These are phyloP conservation scores for Globisporangium irregulare DNA, from an alignment of 352 stramenopile genomes.

Conservation along the genomic window DNA sequence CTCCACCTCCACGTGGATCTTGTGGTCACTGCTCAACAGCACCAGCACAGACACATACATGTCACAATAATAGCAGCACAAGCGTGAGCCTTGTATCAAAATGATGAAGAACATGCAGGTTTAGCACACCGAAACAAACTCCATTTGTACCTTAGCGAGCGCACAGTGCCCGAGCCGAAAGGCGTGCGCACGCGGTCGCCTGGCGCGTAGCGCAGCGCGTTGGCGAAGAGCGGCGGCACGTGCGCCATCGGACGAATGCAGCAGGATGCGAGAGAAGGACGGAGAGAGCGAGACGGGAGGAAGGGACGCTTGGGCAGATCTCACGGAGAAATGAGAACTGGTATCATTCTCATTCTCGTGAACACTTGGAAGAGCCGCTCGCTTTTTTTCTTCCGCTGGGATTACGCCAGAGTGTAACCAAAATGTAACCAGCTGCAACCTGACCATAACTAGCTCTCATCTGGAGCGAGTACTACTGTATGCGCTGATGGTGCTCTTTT, in stretches of 20 bases:
- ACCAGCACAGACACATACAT: neutral
- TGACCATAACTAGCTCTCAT: too few relatives aligned
- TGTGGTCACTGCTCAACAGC: constrained; percentile 31
- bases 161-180: constrained; percentile 57
- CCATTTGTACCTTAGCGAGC: constrained; percentile 22
- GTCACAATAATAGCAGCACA: neutral
- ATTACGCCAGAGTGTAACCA: too few relatives aligned
- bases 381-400: too few relatives aligned
- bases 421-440: too few relatives aligned
- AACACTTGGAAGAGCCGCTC: too few relatives aligned
- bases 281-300: neutral
- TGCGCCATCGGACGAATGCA: constrained; percentile 13
- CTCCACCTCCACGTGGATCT: constrained; percentile 52
- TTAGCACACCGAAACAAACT: neutral
- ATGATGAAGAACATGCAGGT: neutral
- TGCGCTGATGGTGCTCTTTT: neutral
- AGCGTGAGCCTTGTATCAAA: neutral
- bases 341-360: neutral
- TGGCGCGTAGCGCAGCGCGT: constrained; percentile 56
- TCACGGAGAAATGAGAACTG: neutral
- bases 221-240: constrained; percentile 68
- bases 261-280: neutral
- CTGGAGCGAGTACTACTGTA: neutral
- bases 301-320: neutral
- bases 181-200: constrained; percentile 68